These are phyloP conservation scores for Torulaspora globosa DNA, from an alignment of 1,139 yeast genomes.

Conservation along the genomic window DNA sequence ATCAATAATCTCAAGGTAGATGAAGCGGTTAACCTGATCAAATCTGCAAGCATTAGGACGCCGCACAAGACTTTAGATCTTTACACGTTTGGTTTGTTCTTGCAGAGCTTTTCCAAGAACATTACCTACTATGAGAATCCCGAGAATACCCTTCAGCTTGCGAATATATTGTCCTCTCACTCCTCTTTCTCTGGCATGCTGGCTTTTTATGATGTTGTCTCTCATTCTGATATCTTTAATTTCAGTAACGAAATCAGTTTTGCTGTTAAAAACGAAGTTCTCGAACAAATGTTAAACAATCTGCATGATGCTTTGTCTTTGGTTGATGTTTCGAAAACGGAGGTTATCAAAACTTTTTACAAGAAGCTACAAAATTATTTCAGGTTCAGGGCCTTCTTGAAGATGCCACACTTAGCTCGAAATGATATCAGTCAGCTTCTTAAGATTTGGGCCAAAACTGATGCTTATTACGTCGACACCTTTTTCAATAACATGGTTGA, in stretches of 20 bases:
- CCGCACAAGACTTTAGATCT: conserved; percentile 25
- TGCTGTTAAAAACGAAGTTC: conserved; percentile 22
- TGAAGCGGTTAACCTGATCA: conserved; percentile 23
- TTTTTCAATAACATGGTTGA: conserved; percentile 35
- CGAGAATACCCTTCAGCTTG: conserved; percentile 32
- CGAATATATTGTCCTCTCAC: conserved; percentile 30
- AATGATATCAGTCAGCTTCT: conserved; percentile 25
- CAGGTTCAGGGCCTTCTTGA: conserved; percentile 29
- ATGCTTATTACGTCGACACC: conserved; percentile 24
- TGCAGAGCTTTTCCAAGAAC: conserved; percentile 24
- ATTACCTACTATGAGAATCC: conserved; percentile 17
- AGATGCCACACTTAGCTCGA: conserved; percentile 20
- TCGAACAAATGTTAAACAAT: conserved; percentile 33
- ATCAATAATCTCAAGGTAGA: conserved; percentile 24
- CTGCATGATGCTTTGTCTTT: conserved; percentile 26
- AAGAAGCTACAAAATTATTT: conserved; percentile 26
- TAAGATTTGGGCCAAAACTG: conserved; percentile 24
- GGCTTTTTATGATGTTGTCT: conserved; percentile 20
- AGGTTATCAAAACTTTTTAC: conserved; percentile 10
- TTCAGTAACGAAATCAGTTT: conserved; percentile 9
- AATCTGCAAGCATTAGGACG: conserved; percentile 13
- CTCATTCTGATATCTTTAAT: conserved; percentile 12
- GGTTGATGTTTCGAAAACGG: conserved; percentile 15
- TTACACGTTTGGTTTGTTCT: conserved; percentile 27
- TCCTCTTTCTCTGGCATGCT: conserved; percentile 24